phyloP scores from a whole-genome alignment of 495 filamentous ascomycete genomes.

The Cercophora newfieldiana region DNA sequence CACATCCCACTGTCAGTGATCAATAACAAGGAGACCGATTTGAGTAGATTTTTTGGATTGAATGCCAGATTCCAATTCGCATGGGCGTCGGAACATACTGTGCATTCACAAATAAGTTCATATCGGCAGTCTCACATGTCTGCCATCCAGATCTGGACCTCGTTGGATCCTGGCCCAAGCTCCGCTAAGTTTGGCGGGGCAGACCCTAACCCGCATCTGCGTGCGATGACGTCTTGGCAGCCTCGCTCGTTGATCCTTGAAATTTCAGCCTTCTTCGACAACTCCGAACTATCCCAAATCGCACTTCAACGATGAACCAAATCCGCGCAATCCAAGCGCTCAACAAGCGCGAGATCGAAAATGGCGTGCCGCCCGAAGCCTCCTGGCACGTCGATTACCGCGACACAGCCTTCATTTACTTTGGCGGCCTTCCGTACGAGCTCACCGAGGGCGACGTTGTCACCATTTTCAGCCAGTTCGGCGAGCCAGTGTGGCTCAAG shows the following conservation, averaged over 20 bases:
- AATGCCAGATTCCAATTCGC: neutral
- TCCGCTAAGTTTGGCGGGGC: neutral
- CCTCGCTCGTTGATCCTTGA: neutral
- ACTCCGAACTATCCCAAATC: neutral
- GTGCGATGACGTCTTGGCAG: neutral
- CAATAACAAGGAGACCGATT: neutral
- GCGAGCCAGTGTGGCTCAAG: constrained; percentile 89
- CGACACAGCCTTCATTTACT: constrained; percentile 95
- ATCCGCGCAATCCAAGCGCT: constrained; percentile 89
- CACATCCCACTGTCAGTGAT: neutral
- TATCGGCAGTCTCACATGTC: neutral
- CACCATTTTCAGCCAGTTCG: constrained; percentile 96
- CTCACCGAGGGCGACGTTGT: constrained; percentile 94
- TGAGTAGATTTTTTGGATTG: neutral
- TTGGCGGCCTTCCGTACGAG: constrained; percentile 91
- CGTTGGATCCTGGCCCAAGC: neutral
- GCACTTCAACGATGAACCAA: constrained; percentile 68
- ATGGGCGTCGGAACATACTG: neutral
- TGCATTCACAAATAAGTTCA: neutral
- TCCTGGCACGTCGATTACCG: constrained; percentile 98
- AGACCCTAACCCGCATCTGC: neutral
- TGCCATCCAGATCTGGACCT: neutral
- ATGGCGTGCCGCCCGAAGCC: constrained; percentile 73
- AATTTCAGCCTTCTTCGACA: constrained; percentile 14
- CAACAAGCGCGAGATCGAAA: constrained; percentile 93